A percentile compares a stretch with the other conserved stretches of the same genome.
These are phyloP conservation scores for Penicillium crustosum DNA, from an alignment of 2,329 filamentous ascomycete genomes.

Conservation along the genomic window DNA sequence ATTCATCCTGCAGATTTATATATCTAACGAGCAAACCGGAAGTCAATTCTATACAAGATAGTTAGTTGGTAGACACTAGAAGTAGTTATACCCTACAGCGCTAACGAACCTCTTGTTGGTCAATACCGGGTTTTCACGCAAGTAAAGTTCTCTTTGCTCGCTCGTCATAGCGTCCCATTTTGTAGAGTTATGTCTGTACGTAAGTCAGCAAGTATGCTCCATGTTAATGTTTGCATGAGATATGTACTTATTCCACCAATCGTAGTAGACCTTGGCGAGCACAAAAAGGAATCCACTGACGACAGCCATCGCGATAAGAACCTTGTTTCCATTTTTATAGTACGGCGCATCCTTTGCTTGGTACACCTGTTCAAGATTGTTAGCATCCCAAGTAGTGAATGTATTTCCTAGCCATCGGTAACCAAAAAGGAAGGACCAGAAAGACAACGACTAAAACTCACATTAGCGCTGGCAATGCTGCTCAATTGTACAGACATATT, in stretches of 20 bases:
- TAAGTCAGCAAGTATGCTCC: not conserved
- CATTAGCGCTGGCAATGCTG: constrained; percentile 21
- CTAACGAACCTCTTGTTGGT: constrained; percentile 32
- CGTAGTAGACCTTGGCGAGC: not conserved
- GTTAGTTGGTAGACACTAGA: not conserved
- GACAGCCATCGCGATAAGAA: not conserved
- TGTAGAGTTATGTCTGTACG: constrained; percentile 52
- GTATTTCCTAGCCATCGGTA: too few relatives aligned
- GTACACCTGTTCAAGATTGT: not conserved
- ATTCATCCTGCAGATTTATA: not conserved
- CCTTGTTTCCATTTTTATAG: not conserved
- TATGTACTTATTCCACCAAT: not conserved
- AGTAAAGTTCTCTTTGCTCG: constrained; percentile 31
- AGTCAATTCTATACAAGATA: constrained; percentile 32
- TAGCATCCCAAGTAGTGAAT: not conserved
- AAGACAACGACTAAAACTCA: not conserved
- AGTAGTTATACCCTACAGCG: too few relatives aligned
- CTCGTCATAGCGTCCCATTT: constrained; percentile 36
- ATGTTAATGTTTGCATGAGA: not conserved
- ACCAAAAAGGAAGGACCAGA: too few relatives aligned
- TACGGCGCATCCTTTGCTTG: constrained; percentile 3
- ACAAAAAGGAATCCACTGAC: not conserved
- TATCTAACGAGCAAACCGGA: constrained; percentile 26
- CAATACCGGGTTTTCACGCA: constrained; percentile 31
- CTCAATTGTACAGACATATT: constrained; percentile 42